phyloP scores from a whole-genome alignment of 2,329 filamentous ascomycete genomes.

The Colletotrichum chlorophyti region DNA sequence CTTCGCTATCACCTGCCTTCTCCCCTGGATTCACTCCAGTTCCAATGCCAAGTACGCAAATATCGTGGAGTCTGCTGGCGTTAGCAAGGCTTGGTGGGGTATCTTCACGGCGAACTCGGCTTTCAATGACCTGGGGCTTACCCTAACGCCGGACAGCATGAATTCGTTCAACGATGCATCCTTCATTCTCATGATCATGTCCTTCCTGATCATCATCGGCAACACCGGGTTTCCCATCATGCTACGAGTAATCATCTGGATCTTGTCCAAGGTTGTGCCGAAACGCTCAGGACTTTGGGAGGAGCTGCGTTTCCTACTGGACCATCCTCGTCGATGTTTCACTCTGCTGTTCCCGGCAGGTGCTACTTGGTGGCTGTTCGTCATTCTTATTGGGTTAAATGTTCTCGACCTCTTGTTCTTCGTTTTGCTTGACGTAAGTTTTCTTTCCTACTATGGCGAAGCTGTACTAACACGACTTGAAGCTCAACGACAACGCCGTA shows the following conservation, averaged over 20 bases:
- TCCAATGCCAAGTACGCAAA: conserved; percentile 63
- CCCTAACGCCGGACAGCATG: conserved; percentile 94
- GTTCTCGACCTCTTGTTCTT: conserved; percentile 88
- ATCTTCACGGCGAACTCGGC: conserved; percentile 88
- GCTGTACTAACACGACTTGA: conserved; percentile 33
- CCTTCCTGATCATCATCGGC: conserved; percentile 90
- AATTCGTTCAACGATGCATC: conserved; percentile 81
- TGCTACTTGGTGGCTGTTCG: conserved; percentile 96
- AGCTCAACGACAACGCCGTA: conserved; percentile 77
- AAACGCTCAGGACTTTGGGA: conserved; percentile 78
- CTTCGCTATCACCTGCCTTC: conserved; percentile 74
- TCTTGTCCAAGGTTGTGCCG: conserved; percentile 71
- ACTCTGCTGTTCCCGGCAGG: conserved; percentile 89
- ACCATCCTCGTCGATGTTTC: conserved; percentile 95
- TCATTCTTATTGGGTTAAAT: conserved; percentile 83
- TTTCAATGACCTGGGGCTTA: conserved; percentile 96
- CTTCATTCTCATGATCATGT: conserved; percentile 77
- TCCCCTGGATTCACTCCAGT: conserved; percentile 78
- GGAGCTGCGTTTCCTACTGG: conserved; percentile 87
- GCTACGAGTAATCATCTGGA: conserved; percentile 92
- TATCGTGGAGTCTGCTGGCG: conserved; percentile 66
- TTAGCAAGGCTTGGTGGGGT: conserved; percentile 85
- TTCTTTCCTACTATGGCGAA: not conserved
- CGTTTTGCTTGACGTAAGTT: conserved; percentile 83
- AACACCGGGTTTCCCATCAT: conserved; percentile 97